Evolutionary conservation across 768 basidiomycete genomes (phyloP).

Genomic region (Naganishia vaughanmartiniae): DNA sequence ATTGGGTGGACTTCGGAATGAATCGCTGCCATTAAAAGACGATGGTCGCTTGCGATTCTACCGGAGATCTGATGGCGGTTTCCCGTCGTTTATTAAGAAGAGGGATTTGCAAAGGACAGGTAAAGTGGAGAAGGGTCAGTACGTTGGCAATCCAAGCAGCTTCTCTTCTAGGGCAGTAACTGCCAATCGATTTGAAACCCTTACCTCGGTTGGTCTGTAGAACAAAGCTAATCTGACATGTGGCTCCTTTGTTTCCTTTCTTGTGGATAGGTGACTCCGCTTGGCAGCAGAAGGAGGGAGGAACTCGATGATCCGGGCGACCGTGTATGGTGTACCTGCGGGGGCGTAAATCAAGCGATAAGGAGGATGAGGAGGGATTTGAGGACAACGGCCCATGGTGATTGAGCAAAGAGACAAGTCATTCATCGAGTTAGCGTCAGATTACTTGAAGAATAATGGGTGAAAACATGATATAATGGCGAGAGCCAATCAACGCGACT

Average conservation of each 20-base stretch:
- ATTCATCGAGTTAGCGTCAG: background rate
- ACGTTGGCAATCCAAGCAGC: background rate
- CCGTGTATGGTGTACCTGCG: conserved; percentile 75
- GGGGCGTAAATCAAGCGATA: background rate
- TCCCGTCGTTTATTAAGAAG: background rate
- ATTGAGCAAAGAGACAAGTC: background rate
- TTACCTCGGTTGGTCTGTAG: conserved; percentile 82
- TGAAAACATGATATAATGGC: background rate
- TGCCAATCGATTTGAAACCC: conserved; percentile 17
- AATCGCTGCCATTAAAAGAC: conserved; percentile 89
- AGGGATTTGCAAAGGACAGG: background rate
- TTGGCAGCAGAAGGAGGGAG: conserved; percentile 72
- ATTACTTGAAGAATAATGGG: no score
- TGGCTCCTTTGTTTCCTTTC: conserved; percentile 35
- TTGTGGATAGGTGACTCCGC: conserved; percentile 41
- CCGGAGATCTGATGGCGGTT: conserved; percentile 65
- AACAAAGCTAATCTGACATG: conserved; percentile 91
- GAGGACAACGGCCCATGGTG: background rate
- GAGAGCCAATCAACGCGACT: conserved; percentile 12
- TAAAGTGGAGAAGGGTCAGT: conserved; percentile 10
- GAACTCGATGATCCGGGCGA: conserved; percentile 96
- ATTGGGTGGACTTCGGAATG: conserved; percentile 95
- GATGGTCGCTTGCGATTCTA: conserved; percentile 82
- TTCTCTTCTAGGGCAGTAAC: background rate
- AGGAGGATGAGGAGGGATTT: background rate